Evolutionary conservation across 768 basidiomycete genomes (phyloP).

Genomic region (Mycena amicta): DNA sequence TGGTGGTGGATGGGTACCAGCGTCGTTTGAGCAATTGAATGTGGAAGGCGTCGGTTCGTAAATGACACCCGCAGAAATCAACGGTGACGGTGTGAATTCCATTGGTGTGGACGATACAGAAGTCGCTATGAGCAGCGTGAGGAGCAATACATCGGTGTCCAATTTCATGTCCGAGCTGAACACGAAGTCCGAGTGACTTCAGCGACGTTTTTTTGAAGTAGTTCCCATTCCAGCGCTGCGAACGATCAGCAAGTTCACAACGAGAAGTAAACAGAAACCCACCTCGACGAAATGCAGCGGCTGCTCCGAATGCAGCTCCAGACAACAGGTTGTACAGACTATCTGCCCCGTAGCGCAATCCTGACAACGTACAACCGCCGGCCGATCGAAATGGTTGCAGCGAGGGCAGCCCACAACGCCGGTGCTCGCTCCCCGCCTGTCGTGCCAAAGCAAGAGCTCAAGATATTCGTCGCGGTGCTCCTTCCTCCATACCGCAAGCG

Average conservation of each 20-base stretch:
- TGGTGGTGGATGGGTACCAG: slow-evolving; percentile 18
- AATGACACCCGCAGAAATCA: slow-evolving; percentile 10
- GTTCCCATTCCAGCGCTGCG: neutral
- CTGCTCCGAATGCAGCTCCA: neutral
- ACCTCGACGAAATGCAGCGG: neutral
- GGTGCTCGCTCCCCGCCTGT: neutral
- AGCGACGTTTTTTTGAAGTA: slow-evolving; percentile 8
- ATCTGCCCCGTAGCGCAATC: neutral
- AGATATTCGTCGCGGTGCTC: neutral
- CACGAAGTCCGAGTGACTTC: slow-evolving; percentile 6
- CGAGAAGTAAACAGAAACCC: neutral
- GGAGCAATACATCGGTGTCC: neutral
- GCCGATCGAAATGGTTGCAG: too few species aligned
- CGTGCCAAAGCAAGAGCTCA: neutral
- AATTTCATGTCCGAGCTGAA: slow-evolving; percentile 13
- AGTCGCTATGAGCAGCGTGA: neutral
- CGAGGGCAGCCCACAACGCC: neutral
- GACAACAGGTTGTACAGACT: neutral
- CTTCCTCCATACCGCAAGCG: neutral
- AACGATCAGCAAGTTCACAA: neutral
- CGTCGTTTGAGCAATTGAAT: slow-evolving; percentile 10
- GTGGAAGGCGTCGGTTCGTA: neutral
- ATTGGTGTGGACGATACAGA: slow-evolving; percentile 8
- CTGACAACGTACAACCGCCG: neutral
- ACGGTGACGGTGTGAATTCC: slow-evolving; percentile 17